These are phyloP conservation scores for Diaporthe humulicola DNA, from an alignment of 2,329 filamentous ascomycete genomes.

Conservation along the genomic window DNA sequence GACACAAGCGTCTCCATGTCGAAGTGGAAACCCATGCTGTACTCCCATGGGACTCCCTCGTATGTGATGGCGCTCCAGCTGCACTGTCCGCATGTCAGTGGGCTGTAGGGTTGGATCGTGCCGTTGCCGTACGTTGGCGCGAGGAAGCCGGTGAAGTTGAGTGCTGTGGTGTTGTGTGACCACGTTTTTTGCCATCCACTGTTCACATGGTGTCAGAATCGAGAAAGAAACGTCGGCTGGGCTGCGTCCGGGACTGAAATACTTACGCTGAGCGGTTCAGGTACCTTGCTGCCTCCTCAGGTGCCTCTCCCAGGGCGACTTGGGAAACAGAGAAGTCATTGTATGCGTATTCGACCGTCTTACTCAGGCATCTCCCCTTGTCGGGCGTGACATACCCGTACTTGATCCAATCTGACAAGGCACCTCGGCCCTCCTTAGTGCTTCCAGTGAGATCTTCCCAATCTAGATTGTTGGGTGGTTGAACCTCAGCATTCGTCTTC, in stretches of 20 bases:
- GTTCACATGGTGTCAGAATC: neutral
- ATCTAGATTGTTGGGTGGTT: slow-evolving; percentile 70
- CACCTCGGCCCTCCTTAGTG: slow-evolving; percentile 76
- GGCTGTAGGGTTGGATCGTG: slow-evolving; percentile 63
- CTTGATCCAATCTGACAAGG: slow-evolving; percentile 75
- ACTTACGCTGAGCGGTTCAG: slow-evolving; percentile 52
- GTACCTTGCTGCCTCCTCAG: slow-evolving; percentile 68
- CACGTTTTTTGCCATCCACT: slow-evolving; percentile 79
- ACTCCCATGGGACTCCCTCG: slow-evolving; percentile 72
- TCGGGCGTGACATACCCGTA: slow-evolving; percentile 75
- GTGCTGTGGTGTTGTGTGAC: slow-evolving; percentile 68
- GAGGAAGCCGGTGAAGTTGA: slow-evolving; percentile 75
- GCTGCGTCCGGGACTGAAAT: neutral
- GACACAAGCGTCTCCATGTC: slow-evolving; percentile 69
- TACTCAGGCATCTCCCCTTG: slow-evolving; percentile 71
- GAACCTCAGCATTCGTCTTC: slow-evolving; percentile 75
- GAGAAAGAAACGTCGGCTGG: accelerated
- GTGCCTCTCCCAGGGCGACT: slow-evolving; percentile 70
- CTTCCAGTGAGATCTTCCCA: slow-evolving; percentile 69
- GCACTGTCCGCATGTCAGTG: slow-evolving; percentile 71
- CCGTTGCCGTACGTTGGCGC: slow-evolving; percentile 67
- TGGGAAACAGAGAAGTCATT: slow-evolving; percentile 78
- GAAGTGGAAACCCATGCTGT: slow-evolving; percentile 76
- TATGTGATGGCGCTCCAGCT: slow-evolving; percentile 75
- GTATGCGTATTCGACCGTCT: slow-evolving; percentile 75